Evolutionary conservation across 2,329 filamentous ascomycete genomes (phyloP), one percentile per base, ranked within the genome.

Genomic region (Leptographium flavum): DNA sequence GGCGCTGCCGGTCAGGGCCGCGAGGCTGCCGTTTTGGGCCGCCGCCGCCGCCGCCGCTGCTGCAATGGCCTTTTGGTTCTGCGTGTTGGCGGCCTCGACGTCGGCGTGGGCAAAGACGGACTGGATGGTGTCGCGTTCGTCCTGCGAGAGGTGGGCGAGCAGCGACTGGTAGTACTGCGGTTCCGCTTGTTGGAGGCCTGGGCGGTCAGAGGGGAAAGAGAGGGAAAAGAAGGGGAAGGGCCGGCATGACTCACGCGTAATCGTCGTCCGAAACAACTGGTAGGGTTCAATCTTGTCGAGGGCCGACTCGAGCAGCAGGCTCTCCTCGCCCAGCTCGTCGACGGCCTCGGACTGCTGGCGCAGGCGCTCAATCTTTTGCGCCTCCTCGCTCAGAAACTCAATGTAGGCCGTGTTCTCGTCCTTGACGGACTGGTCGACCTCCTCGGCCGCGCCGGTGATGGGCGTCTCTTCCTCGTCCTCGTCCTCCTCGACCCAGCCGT

Each of bases 231-330:
- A 32, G 13, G 10, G n/a, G n/a, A 7, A 32, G n/a, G 3, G n/a
- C 6, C 3, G 10, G n/a, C 6, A 21, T 15, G 22, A 77, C 85
- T 63, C 78, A 94, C 88, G 83, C 58, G 90, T 64, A 53, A 96
- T 69, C 17, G 85, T 81, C 50, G 75, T 71, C 60, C 87, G 83
- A 74, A 98, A 95, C 50, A 94, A 70, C 59, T 81, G 76, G 58
- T 98, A 98, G 3, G 90, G 88, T 65, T 98, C 92, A 50, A 98
- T 74, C 66, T 92, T 92, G 63, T 98, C 92, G 22, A 98, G 72
- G 15, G 90, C 88, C 13, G 90, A 83, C 63, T 98, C 92, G 3
- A 98, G 76, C 43, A 96, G 70, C 48, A 86, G 83, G 60, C 88
- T 90, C 56, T 96, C 92, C 61, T 96, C 90, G 17, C 93, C 78